A percentile compares a stretch with the other conserved stretches of the same genome.
Evolutionary conservation across 805 yeast genomes (phyloP).

Genomic region (Komagataella ulmi): DNA sequence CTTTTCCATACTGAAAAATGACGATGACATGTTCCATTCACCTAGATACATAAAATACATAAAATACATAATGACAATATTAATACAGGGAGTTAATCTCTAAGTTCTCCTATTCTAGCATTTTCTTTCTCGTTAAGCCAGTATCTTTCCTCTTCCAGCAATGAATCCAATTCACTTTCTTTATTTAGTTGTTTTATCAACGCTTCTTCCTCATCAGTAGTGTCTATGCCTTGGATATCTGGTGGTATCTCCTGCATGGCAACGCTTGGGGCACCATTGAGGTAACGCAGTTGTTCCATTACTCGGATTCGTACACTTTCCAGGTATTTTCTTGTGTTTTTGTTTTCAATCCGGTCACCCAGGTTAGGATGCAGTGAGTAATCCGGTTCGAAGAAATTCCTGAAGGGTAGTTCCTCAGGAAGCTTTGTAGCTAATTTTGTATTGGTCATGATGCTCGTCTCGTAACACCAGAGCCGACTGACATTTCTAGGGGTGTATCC

Average conservation of each 20-base stretch:
- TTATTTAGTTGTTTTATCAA: conserved; percentile 19
- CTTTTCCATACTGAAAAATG: conserved; percentile 14
- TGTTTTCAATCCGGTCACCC: conserved; percentile 75
- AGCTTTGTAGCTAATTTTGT: conserved; percentile 63
- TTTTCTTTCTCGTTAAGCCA: conserved; percentile 23
- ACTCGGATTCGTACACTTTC: conserved; percentile 68
- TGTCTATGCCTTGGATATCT: conserved; percentile 24
- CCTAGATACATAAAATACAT: conserved; percentile 5
- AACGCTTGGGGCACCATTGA: conserved; percentile 91
- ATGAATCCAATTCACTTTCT: conserved; percentile 20
- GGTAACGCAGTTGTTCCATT: conserved; percentile 65
- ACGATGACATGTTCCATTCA: conserved; percentile 21
- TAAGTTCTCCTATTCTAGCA: neutral
- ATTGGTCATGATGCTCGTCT: conserved; percentile 80
- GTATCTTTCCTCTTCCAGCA: conserved; percentile 21
- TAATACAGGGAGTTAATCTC: neutral
- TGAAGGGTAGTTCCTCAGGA: conserved; percentile 65
- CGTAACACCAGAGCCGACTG: conserved; percentile 90
- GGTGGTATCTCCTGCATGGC: conserved; percentile 89
- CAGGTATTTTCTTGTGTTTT: conserved; percentile 69
- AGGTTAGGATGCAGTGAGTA: conserved; percentile 74
- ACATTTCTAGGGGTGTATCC: conserved; percentile 97
- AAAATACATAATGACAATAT: neutral
- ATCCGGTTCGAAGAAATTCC: conserved; percentile 83
- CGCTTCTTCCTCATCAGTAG: conserved; percentile 31